Conservation (phyloP, 257 asterid species). For the Fraxinus anomala region DNA sequence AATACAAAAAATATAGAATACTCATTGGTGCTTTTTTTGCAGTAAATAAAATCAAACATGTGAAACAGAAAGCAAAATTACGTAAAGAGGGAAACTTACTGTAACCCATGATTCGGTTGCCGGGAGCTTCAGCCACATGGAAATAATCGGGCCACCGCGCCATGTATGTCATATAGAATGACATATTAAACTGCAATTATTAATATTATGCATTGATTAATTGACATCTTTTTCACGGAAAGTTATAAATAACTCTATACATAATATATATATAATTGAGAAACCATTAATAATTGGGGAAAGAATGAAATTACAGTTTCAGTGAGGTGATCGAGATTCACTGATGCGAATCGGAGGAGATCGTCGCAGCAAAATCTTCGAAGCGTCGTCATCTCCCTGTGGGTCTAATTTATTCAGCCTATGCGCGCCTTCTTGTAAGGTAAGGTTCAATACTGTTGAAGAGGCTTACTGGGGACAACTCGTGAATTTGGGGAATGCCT, state of each 20-base stretch:
- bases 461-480: no score
- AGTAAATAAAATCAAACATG: background rate
- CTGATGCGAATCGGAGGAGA: slow-evolving; percentile 83
- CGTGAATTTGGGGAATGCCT: no score
- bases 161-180: slow-evolving; percentile 92
- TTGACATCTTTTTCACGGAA: background rate
- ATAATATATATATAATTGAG: no score
- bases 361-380: slow-evolving; percentile 94
- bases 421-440: background rate
- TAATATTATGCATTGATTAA: background rate
- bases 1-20: background rate
- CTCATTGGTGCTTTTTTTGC: background rate
- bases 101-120: slow-evolving; percentile 63
- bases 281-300: no score
- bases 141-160: slow-evolving; percentile 99
- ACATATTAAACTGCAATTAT: slow-evolving; percentile 51
- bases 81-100: slow-evolving; percentile 37
- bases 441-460: no score
- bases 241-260: background rate
- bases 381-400: slow-evolving; percentile 73
- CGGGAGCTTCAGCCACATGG: slow-evolving; percentile 91
- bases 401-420: background rate
- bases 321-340: slow-evolving; percentile 89
- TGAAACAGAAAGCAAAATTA: slow-evolving; percentile 8
- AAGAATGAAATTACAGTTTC: slow-evolving; percentile 53